A percentile compares a stretch with the other conserved stretches of the same genome.
Evolutionary conservation across 306 rosid genomes (phyloP).

Genomic region (Chamaecrista fasciculata): DNA sequence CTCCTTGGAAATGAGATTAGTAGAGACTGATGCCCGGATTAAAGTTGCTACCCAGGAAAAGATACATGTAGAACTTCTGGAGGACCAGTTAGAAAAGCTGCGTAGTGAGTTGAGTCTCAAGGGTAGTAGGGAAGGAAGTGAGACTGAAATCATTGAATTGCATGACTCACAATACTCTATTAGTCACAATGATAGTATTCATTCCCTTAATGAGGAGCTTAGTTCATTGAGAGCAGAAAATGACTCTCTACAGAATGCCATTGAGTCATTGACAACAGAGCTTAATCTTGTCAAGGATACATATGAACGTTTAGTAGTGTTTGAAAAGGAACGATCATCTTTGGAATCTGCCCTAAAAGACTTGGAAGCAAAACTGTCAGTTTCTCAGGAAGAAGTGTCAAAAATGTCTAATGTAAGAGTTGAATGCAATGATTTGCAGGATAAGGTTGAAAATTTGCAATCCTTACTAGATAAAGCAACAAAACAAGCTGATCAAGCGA

Average conservation of each 20-base stretch:
- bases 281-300: slow-evolving; percentile 50
- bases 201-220: slow-evolving; percentile 51
- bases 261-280: slow-evolving; percentile 57
- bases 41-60: slow-evolving; percentile 69
- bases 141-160: slow-evolving; percentile 37
- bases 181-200: slow-evolving; percentile 31
- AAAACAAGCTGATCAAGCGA: slow-evolving; percentile 71
- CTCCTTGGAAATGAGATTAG: slow-evolving; percentile 63
- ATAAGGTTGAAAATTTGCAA: slow-evolving; percentile 72
- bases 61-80: slow-evolving; percentile 61
- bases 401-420: slow-evolving; percentile 53
- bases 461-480: slow-evolving; percentile 67
- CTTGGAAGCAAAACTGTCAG: slow-evolving; percentile 61
- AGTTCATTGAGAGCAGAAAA: slow-evolving; percentile 73
- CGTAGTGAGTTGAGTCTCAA: slow-evolving; percentile 44
- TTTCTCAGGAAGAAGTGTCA: slow-evolving; percentile 68
- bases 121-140: slow-evolving; percentile 39
- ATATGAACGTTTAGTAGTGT: slow-evolving; percentile 53
- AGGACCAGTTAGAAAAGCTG: slow-evolving; percentile 57
- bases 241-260: slow-evolving; percentile 49
- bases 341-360: slow-evolving; percentile 71
- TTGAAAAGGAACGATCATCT: slow-evolving; percentile 69
- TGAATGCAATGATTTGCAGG: slow-evolving; percentile 63
- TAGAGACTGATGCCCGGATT: slow-evolving; percentile 71
- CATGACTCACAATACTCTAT: slow-evolving; percentile 30